These are phyloP conservation scores for Solanum hybrid DNA, from an alignment of 305 asterid species.

Conservation along the genomic window DNA sequence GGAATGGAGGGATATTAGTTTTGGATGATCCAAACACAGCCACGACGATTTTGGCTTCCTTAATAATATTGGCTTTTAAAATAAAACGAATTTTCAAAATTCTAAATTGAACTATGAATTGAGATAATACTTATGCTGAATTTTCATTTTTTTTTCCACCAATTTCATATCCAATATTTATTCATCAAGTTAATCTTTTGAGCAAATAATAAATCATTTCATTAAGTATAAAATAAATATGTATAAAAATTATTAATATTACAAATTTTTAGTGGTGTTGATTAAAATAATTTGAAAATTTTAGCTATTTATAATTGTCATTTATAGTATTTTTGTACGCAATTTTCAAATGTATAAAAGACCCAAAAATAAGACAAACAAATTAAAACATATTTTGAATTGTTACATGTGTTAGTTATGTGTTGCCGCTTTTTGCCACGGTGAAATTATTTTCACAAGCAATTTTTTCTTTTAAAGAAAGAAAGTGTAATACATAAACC, in stretches of 20 bases:
- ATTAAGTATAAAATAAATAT: background rate
- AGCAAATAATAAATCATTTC: background rate
- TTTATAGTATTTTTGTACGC: too few species aligned
- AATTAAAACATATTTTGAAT: too few species aligned
- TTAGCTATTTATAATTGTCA: too few species aligned
- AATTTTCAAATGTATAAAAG: too few species aligned
- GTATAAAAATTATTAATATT: too few species aligned
- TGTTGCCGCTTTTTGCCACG: background rate
- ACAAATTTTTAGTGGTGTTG: background rate
- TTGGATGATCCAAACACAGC: conserved; percentile 4
- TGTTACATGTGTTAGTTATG: background rate
- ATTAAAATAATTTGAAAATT: background rate
- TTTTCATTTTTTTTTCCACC: background rate
- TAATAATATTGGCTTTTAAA: background rate
- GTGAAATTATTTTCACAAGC: background rate
- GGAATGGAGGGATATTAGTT: background rate
- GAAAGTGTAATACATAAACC: background rate
- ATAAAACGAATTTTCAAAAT: background rate
- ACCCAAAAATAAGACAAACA: too few species aligned
- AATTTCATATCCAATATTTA: background rate
- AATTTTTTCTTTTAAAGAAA: background rate
- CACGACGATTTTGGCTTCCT: background rate
- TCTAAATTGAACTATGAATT: background rate
- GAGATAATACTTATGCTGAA: background rate
- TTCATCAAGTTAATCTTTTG: background rate